phyloP scores from a whole-genome alignment of 352 stramenopile species.

The Achlya hypogyna region DNA sequence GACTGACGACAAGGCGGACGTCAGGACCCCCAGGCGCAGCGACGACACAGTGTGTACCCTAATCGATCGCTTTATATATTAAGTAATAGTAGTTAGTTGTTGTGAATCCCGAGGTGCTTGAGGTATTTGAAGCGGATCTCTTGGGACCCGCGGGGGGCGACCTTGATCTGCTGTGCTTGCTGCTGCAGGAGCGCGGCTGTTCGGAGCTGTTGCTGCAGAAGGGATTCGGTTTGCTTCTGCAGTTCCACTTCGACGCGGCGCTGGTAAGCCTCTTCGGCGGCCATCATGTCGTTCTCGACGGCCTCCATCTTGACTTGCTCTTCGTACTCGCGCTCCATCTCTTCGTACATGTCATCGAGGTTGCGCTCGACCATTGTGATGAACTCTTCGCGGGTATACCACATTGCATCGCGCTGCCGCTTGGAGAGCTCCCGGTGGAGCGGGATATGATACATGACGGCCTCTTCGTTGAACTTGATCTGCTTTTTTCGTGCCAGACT shows the following conservation, averaged over 20 bases:
- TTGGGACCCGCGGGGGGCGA: conserved; percentile 58
- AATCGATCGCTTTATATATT: not conserved
- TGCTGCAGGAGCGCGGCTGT: not conserved
- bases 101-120: conserved; percentile 79
- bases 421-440: conserved; percentile 78
- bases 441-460: conserved; percentile 81
- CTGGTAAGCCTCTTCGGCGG: conserved; percentile 48
- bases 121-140: conserved; percentile 84
- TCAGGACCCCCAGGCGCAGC: not conserved
- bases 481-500: conserved; percentile 19
- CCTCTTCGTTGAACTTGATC: conserved; percentile 67
- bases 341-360: conserved; percentile 75
- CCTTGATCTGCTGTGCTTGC: conserved; percentile 28
- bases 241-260: conserved; percentile 34
- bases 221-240: not conserved
- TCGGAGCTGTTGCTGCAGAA: not conserved
- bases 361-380: conserved; percentile 85
- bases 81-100: conserved; percentile 18
- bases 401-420: conserved; percentile 78
- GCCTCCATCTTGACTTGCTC: conserved; percentile 51
- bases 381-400: conserved; percentile 73
- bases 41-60: not conserved
- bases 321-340: conserved; percentile 83
- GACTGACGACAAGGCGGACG: not conserved
- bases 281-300: conserved; percentile 65